phyloP scores from a whole-genome alignment of 345 rosid genomes.

The Odontarrhena argentea region DNA sequence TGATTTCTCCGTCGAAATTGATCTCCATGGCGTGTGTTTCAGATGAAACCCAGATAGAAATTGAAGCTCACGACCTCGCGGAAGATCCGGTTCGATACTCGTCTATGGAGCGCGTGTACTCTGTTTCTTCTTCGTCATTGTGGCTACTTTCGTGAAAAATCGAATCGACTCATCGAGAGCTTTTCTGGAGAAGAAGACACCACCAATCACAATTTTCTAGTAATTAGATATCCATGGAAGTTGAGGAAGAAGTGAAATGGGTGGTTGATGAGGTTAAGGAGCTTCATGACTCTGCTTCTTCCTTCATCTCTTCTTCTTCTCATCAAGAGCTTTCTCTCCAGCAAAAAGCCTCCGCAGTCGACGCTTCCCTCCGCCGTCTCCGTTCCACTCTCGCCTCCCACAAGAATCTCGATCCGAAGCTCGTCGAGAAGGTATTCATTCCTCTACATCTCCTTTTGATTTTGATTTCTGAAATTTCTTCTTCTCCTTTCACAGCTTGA shows the following conservation, averaged over 20 bases:
- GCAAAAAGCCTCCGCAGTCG: slow-evolving; percentile 67
- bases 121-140: slow-evolving; percentile 50
- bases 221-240: slow-evolving; percentile 34
- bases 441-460: neutral
- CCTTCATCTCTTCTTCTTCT: slow-evolving; percentile 54
- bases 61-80: slow-evolving; percentile 36
- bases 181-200: too few species aligned
- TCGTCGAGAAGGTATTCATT: slow-evolving; percentile 59
- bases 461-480: neutral
- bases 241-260: slow-evolving; percentile 71
- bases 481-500: slow-evolving; percentile 50
- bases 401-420: slow-evolving; percentile 51
- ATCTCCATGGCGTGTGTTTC: slow-evolving; percentile 44
- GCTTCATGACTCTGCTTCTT: slow-evolving; percentile 72
- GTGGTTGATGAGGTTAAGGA: slow-evolving; percentile 72
- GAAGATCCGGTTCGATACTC: slow-evolving; percentile 60
- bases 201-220: slow-evolving; percentile 1
- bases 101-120: slow-evolving; percentile 70
- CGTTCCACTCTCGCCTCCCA: slow-evolving; percentile 51
- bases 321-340: slow-evolving; percentile 72
- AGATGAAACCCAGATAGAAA: slow-evolving; percentile 42
- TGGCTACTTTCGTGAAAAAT: slow-evolving; percentile 1
- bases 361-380: slow-evolving; percentile 71
- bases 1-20: slow-evolving; percentile 1
- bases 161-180: too few species aligned